Percentiles rank a stretch among this genome's conserved stretches.
Conservation (phyloP, 176 grass and related monocot species). For the Bromus sterilis region DNA sequence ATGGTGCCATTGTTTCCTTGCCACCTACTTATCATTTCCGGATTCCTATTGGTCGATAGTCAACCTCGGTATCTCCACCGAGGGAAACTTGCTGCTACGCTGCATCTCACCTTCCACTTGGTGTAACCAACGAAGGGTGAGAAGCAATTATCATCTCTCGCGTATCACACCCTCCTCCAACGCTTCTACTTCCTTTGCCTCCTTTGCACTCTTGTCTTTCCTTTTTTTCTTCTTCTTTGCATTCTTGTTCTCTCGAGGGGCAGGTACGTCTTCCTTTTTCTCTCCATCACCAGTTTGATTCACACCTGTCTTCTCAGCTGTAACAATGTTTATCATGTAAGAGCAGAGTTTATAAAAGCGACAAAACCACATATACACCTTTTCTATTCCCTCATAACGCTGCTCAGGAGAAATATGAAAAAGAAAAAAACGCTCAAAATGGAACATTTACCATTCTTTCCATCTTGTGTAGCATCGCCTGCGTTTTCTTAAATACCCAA, state of each 20-base stretch:
- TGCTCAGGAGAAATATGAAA: neutral
- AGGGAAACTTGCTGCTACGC: too few species aligned
- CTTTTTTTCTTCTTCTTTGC: slow-evolving; percentile 81
- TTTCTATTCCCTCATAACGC: neutral
- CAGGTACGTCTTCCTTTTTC: slow-evolving; percentile 43
- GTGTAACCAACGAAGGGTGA: too few species aligned
- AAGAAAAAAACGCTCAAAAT: neutral
- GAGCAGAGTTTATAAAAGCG: too few species aligned
- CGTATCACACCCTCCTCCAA: slow-evolving; percentile 33
- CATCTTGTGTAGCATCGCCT: slow-evolving; percentile 28
- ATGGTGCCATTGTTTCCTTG: too few species aligned
- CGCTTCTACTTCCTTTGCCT: slow-evolving; percentile 47
- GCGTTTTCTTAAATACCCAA: slow-evolving; percentile 54
- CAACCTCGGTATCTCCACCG: too few species aligned
- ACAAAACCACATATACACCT: neutral
- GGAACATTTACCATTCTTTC: slow-evolving; percentile 16
- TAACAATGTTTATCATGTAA: neutral
- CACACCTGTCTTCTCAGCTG: slow-evolving; percentile 35
- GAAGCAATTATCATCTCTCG: too few species aligned
- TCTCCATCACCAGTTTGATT: slow-evolving; percentile 54
- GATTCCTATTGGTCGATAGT: too few species aligned
- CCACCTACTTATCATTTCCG: too few species aligned
- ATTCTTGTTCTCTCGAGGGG: slow-evolving; percentile 51
- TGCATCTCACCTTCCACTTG: too few species aligned
- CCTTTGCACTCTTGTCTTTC: slow-evolving; percentile 64